Base-by-base conservation (phyloP, 78 protist genomes). In the Dictyostelium intermedium region DNA sequence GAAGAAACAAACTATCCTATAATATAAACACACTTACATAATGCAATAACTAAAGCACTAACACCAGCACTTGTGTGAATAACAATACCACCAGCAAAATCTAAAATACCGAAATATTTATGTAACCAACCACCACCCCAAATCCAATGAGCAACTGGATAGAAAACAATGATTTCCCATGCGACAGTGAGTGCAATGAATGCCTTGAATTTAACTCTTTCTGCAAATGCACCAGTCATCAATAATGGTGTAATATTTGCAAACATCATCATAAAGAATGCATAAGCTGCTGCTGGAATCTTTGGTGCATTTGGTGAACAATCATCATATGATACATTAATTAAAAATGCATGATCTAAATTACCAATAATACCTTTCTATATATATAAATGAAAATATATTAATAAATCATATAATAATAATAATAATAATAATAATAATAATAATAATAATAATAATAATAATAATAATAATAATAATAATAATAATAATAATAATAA, bases 81-180 rank as follows among this genome's bases (percentile, higher is more conserved):
- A 53, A 96, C 98, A 14, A 97, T 96, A 56, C 99, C 99, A 25
- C 99, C 99, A 8, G 98, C 98, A 77, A 97, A 97, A 95, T 98
- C 99, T 5, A 91, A 83, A 23, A 85, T 95, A 61, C 96, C 96
- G 2, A 79, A 4, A 16, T 78, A 43, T 69, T n/a, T 35, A 11
- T 63, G n/a, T 73, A 98, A 85, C 96, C 96, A 98, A 60, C 99
- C 99, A n/a, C 83, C 96, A 39, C 95, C 95, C 97, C 98, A 97
- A 34, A 95, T 85, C 97, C 97, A 97, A 93, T 98, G 98, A 14
- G 97, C 97, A 39, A 98, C 94, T 27, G 99, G 99, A 91, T 96
- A 97, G 92, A 97, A 98, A 10, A 98, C 96, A 37, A 98, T 32
- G 50, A 97, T 87, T 80, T 87, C 96, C 98, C 98, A 98, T 45